Base-by-base conservation (phyloP, 805 yeast species). In the Ogataea neopini region DNA sequence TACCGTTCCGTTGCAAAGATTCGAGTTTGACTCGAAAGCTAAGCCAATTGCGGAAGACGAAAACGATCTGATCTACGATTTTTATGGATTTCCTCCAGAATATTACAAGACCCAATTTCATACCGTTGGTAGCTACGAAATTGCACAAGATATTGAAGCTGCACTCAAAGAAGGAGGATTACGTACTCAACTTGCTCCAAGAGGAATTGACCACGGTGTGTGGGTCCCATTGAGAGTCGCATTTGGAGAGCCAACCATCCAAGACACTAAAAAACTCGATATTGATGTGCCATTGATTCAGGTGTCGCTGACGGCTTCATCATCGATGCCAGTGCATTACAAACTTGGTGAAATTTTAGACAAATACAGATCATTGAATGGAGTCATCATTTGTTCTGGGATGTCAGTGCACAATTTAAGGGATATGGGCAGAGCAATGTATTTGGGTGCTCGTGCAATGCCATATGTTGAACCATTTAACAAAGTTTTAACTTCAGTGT, bases 201-300 rank as follows among this genome's bases (percentile, higher is more conserved):
- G 94, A 47, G 94, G 94, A 8, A 64, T 88, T 18, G 96, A 87
- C 61, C 95, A 87, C 66, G 96, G 96, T 6, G 83, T 74, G 6
- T 87, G 92, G 89, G 90, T 84, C 5, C 92, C 92, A 1, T 72
- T 83, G 49, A 81, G 84, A 58, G 86, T 84, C 19, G 88, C 88
- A 6, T 85, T 86, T 52, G 73, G 79, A 35, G 61, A 71, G 49
- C 69, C 2, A 60, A 65, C 4, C 62, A 64, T 18, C 55, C 57
- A 13, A 13, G 68, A 67, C 47, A 63, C 68, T 5, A 57, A 66
- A 2, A 71, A 71, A 26, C 68, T 71, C 34, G 81, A 77, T 47
- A 52, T 77, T 23, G 76, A 75, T 23, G 67, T 74, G 22, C 75
- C 83, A 0, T 51, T 79, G 40, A 65, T 80, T 47, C 83, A 79